Percentiles rank a stretch among this genome's conserved stretches.
phyloP scores from a whole-genome alignment of 768 basidiomycete species.

The Pisolithus albus region DNA sequence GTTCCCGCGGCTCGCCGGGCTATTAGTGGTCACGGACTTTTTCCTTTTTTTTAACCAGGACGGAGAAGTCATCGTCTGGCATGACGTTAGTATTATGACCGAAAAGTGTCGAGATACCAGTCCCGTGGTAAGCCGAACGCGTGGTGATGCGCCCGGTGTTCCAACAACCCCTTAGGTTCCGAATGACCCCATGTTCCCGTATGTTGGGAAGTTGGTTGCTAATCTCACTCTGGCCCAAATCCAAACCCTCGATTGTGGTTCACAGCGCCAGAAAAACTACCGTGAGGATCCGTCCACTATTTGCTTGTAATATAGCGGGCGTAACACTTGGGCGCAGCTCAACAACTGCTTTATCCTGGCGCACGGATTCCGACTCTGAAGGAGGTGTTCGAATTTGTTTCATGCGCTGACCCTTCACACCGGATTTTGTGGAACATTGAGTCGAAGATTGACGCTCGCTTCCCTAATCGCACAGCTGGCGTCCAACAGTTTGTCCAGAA shows the following conservation, averaged over 20 bases:
- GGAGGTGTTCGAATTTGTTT: conserved; percentile 71
- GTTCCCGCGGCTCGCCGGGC: not conserved
- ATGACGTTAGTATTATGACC: conserved; percentile 59
- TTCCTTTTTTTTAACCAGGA: conserved; percentile 38
- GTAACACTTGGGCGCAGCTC: conserved; percentile 32
- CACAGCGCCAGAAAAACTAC: conserved; percentile 48
- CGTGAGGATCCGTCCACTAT: conserved; percentile 37
- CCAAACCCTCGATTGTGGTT: conserved; percentile 77
- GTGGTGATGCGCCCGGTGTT: not conserved
- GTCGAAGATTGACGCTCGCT: conserved; percentile 60
- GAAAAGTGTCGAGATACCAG: conserved; percentile 65
- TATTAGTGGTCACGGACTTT: not conserved
- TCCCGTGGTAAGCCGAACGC: conserved; percentile 44
- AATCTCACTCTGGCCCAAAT: conserved; percentile 74
- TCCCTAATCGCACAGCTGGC: conserved; percentile 43
- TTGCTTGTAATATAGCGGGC: not conserved
- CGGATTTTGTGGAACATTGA: conserved; percentile 71
- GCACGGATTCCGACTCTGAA: conserved; percentile 65
- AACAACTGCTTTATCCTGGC: conserved; percentile 60
- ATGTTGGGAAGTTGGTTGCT: conserved; percentile 71
- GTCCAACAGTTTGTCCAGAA: conserved; percentile 56
- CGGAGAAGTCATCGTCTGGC: conserved; percentile 73
- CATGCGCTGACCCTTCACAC: conserved; percentile 62
- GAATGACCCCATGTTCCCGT: conserved; percentile 59
- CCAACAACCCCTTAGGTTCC: conserved; percentile 33